Percentiles rank a stretch among this genome's conserved stretches.
Evolutionary conservation across 371 early-diverging fungal species (phyloP).

Genomic region (Smittium mucronatum): DNA sequence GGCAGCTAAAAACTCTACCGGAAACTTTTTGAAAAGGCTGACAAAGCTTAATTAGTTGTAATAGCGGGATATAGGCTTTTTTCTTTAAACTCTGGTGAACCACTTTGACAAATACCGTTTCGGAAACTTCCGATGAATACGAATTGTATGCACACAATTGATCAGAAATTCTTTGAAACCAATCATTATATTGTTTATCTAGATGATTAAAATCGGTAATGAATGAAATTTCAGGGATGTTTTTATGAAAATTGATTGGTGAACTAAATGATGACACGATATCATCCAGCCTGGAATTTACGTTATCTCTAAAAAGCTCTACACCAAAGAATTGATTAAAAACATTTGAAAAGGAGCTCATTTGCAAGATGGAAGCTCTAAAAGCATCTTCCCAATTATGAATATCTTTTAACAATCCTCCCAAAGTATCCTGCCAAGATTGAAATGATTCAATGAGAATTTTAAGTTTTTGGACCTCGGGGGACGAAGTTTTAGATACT

Average conservation of each 20-base stretch:
- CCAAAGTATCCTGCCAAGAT: background rate
- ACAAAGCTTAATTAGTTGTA: constrained; percentile 1
- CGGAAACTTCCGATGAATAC: background rate
- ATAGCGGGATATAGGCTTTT: constrained; percentile 10
- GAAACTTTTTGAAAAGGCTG: background rate
- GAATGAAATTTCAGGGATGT: background rate
- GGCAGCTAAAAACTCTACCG: background rate
- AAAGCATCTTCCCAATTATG: constrained; percentile 6
- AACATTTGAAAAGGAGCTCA: background rate
- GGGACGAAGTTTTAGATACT: background rate
- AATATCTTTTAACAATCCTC: background rate
- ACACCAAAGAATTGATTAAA: background rate
- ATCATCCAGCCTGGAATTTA: background rate
- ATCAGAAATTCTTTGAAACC: background rate
- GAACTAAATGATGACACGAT: background rate
- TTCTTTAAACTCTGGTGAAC: constrained; percentile 8
- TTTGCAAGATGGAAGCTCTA: background rate
- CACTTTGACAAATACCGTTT: background rate
- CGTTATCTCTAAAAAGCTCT: background rate
- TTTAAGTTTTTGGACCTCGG: background rate
- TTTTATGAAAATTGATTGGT: background rate
- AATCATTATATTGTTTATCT: background rate
- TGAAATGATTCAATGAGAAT: background rate
- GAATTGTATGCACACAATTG: background rate
- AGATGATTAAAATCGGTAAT: background rate